Conservation (phyloP, 345 rosid genomes). For the Diplotaxis tenuifolia region DNA sequence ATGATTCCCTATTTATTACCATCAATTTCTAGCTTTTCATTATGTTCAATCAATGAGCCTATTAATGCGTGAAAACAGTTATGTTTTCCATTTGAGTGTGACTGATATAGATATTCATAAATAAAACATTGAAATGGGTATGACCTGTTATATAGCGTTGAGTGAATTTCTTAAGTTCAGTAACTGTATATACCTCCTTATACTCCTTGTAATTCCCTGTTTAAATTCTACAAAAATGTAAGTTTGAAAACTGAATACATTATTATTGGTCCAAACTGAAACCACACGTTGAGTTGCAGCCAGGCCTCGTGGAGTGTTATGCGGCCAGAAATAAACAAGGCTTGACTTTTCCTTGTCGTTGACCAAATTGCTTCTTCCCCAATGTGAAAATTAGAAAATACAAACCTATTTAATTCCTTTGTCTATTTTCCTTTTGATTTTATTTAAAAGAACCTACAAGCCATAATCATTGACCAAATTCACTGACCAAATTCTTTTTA, state of each 20-base stretch:
- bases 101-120: not conserved
- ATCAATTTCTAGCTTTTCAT: slow-evolving; percentile 16
- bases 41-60: slow-evolving; percentile 22
- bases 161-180: not conserved
- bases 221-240: not conserved
- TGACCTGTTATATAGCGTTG: not conserved
- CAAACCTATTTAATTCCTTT: not conserved
- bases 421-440: not conserved
- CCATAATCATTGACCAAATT: slow-evolving; percentile 12
- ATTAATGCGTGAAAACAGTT: slow-evolving; percentile 12
- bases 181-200: not conserved
- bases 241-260: not conserved
- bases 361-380: slow-evolving; percentile 11
- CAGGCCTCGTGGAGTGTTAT: slow-evolving; percentile 39
- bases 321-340: slow-evolving; percentile 29
- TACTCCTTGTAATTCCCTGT: not conserved
- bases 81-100: slow-evolving; percentile 16
- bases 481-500: not conserved
- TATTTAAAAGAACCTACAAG: not conserved
- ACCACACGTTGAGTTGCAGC: slow-evolving; percentile 25
- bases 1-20: slow-evolving; percentile 11
- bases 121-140: not conserved
- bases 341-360: slow-evolving; percentile 35
- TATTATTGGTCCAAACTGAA: slow-evolving; percentile 21
- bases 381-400: slow-evolving; percentile 12